Base-by-base conservation (phyloP, 805 yeast species). In the Zygosaccharomyces lentus region DNA sequence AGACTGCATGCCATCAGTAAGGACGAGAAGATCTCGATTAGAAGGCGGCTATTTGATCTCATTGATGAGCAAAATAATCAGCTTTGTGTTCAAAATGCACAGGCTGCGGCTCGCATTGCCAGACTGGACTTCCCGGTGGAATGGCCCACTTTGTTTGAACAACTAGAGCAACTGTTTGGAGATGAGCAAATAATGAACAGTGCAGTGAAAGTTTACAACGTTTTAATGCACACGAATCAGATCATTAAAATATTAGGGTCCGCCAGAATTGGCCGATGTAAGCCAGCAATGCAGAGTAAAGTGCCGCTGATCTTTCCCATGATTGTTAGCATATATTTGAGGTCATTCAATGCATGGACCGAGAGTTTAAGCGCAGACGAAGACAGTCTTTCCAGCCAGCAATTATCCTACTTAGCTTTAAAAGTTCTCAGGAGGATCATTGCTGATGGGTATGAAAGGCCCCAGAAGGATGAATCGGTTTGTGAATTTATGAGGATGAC, bases 121-220 rank as follows among this genome's bases (percentile, higher is more conserved):
- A 69, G 97, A 41, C 71, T 80, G 46, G 99, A 93, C 57, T 93
- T 87, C 61, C 97, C 98, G 0, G 64, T 69, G 1, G 89, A 83
- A 37, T 93, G 97, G 97, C 89, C 95, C 0, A 65, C 75, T 2
- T 61, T 93, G 15, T 84, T 93, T 58, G 90, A 85, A 46, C 82
- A 81, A 10, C 50, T 84, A 1, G 73, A 77, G 37, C 56, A 56
- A 3, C 56, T 71, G 16, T 57, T 84, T 39, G 78, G 68, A 46
- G 65, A 70, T 9, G 73, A 73, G 13, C 71, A 72, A 10, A 64
- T 68, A 23, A 64, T 66, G 36, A 70, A 67, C 21, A 75, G 80
- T 50, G 63, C 80, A 34, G 69, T 80, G 3, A 73, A 78, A 34
- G 66, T 84, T 8, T 79, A 80, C 59, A 87, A 88, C 57, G 56